A percentile compares a stretch with the other conserved stretches of the same genome.
Conservation (phyloP, 2,329 filamentous ascomycete genomes). For the Scedosporium minutisporum region DNA sequence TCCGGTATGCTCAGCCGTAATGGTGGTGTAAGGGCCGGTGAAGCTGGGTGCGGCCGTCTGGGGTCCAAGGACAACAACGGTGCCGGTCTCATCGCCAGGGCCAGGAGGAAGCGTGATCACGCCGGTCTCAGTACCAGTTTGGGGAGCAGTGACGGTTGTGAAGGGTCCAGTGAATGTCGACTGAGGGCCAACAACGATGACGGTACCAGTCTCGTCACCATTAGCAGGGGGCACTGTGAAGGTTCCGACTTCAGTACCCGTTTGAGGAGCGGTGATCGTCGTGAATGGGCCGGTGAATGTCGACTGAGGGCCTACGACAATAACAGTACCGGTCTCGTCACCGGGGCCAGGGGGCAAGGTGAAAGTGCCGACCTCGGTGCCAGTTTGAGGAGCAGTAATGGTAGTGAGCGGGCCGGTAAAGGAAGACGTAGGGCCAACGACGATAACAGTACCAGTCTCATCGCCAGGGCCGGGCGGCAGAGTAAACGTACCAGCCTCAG, state of each 20-base stretch:
- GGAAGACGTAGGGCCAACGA: background rate
- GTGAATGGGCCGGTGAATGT: background rate
- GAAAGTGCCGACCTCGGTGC: background rate
- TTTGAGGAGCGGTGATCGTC: conserved; percentile 2
- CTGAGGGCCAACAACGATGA: background rate
- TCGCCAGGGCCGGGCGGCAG: background rate
- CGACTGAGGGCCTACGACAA: background rate
- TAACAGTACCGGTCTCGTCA: background rate
- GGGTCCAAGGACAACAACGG: conserved; percentile 11
- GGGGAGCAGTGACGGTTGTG: conserved; percentile 5
- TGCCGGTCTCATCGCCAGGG: conserved; percentile 6
- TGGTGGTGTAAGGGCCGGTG: conserved; percentile 12
- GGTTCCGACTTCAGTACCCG: background rate
- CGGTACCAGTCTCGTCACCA: background rate
- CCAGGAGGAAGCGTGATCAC: background rate
- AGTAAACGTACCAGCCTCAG: background rate
- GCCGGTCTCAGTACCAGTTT: background rate
- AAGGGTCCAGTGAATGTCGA: background rate
- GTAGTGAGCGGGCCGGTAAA: conserved; percentile 6
- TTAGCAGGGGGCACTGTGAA: background rate
- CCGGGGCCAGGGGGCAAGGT: background rate
- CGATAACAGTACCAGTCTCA: background rate
- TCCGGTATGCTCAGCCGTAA: conserved; percentile 11
- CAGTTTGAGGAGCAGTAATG: conserved; percentile 2
- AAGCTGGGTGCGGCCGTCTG: background rate